These are phyloP conservation scores for Kockiozyma suomiensis DNA, from an alignment of 805 yeast species.

Conservation along the genomic window DNA sequence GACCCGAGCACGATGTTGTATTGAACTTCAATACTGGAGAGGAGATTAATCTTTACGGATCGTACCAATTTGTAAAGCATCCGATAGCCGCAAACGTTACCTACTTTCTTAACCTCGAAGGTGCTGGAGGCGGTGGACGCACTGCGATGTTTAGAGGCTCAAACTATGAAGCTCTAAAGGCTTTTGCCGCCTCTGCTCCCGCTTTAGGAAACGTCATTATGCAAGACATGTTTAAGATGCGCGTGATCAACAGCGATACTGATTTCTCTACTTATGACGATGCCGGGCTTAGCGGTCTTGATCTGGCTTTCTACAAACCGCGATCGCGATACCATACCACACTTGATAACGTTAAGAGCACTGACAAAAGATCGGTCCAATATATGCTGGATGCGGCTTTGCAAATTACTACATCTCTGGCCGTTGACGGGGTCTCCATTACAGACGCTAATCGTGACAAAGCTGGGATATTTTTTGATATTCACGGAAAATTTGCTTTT, in stretches of 20 bases:
- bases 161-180: constrained; percentile 28
- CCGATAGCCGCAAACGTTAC: constrained; percentile 64
- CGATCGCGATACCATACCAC: constrained; percentile 80
- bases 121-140: constrained; percentile 89
- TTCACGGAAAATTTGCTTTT: constrained; percentile 8
- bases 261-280: constrained; percentile 72
- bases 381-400: constrained; percentile 20
- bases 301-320: constrained; percentile 85
- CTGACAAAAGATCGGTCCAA: constrained; percentile 15
- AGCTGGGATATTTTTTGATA: constrained; percentile 23
- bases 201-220: constrained; percentile 23
- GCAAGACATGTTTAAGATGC: constrained; percentile 70
- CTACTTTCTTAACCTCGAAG: constrained; percentile 81
- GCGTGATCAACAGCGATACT: constrained; percentile 74
- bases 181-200: constrained; percentile 14
- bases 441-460: not conserved
- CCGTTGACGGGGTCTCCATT: not conserved
- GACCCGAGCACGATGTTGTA: constrained; percentile 69
- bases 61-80: constrained; percentile 69
- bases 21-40: constrained; percentile 89
- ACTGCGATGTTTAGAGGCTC: constrained; percentile 77
- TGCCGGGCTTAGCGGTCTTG: constrained; percentile 76
- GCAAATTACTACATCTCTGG: not conserved
- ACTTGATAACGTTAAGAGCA: constrained; percentile 58
- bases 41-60: constrained; percentile 85